These are phyloP conservation scores for Lactarius hengduanensis DNA, from an alignment of 768 basidiomycete genomes.

Conservation along the genomic window DNA sequence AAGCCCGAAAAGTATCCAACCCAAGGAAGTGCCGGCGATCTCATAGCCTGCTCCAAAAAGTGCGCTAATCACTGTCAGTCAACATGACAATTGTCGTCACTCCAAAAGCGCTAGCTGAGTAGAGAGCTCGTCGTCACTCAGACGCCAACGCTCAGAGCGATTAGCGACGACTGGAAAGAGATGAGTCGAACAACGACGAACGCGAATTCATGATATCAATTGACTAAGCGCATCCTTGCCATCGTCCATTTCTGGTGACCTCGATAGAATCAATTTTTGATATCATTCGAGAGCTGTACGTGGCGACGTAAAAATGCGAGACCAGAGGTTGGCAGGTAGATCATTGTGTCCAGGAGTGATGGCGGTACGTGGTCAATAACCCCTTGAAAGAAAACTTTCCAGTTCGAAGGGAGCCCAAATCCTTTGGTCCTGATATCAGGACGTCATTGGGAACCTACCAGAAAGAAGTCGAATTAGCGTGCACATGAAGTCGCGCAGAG, in stretches of 20 bases:
- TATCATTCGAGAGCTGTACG: conserved; percentile 13
- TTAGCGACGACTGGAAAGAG: conserved; percentile 20
- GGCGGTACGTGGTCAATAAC: conserved; percentile 20
- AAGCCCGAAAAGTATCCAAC: conserved; percentile 25
- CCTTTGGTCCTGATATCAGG: conserved; percentile 21
- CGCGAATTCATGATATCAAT: conserved; percentile 9
- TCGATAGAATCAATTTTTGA: conserved; percentile 16
- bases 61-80: conserved; percentile 15
- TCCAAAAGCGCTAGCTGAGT: conserved; percentile 8
- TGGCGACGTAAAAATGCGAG: conserved; percentile 24
- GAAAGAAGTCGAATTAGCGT: neutral
- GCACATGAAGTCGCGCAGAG: conserved; percentile 24
- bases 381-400: conserved; percentile 25
- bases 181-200: neutral
- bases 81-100: too few relatives aligned
- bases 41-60: conserved; percentile 24
- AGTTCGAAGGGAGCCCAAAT: conserved; percentile 22
- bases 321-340: conserved; percentile 20
- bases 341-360: conserved; percentile 13
- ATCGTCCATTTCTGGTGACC: neutral
- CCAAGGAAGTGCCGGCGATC: conserved; percentile 18
- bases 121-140: conserved; percentile 17
- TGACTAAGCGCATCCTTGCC: conserved; percentile 21
- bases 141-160: conserved; percentile 14
- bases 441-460: neutral